These are phyloP conservation scores for Bruguiera parviflora DNA, from an alignment of 345 rosid species.

Conservation along the genomic window DNA sequence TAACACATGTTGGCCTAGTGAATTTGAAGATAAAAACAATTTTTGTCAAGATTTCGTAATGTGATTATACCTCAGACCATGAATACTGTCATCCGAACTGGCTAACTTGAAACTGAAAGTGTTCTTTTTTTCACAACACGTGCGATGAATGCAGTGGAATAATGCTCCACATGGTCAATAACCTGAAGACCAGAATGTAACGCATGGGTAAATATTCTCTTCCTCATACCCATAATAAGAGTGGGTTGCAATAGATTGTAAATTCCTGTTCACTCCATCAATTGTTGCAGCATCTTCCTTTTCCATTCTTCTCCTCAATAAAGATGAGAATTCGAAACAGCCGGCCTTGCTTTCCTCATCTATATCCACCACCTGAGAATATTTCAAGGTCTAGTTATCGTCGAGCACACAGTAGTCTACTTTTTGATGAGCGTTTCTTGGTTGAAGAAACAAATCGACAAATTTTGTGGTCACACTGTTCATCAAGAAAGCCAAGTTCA, in stretches of 20 bases:
- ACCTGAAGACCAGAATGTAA: slow-evolving; percentile 13
- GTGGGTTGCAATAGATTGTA: background rate
- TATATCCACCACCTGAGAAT: slow-evolving; percentile 4
- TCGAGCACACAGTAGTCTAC: background rate
- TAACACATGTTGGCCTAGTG: background rate
- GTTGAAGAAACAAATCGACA: slow-evolving; percentile 26
- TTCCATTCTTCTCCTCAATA: background rate
- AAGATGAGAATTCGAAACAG: slow-evolving; percentile 32
- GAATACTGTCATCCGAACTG: slow-evolving; percentile 3
- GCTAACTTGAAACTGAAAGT: slow-evolving; percentile 3
- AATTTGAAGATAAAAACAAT: background rate
- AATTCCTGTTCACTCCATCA: background rate
- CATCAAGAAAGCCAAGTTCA: slow-evolving; percentile 2
- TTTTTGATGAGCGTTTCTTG: slow-evolving; percentile 21
- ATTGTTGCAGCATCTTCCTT: background rate
- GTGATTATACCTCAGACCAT: background rate
- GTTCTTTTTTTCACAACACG: slow-evolving; percentile 17
- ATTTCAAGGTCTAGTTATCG: background rate
- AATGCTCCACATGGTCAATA: slow-evolving; percentile 20
- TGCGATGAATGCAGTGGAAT: slow-evolving; percentile 21
- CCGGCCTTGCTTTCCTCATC: slow-evolving; percentile 20
- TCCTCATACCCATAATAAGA: background rate
- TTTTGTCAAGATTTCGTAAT: background rate
- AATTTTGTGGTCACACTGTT: slow-evolving; percentile 24
- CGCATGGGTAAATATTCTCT: slow-evolving; percentile 10